Percentiles rank a stretch among this genome's conserved stretches.
phyloP scores from a whole-genome alignment of 2,329 filamentous ascomycete species.

The Talaromyces islandicus region DNA sequence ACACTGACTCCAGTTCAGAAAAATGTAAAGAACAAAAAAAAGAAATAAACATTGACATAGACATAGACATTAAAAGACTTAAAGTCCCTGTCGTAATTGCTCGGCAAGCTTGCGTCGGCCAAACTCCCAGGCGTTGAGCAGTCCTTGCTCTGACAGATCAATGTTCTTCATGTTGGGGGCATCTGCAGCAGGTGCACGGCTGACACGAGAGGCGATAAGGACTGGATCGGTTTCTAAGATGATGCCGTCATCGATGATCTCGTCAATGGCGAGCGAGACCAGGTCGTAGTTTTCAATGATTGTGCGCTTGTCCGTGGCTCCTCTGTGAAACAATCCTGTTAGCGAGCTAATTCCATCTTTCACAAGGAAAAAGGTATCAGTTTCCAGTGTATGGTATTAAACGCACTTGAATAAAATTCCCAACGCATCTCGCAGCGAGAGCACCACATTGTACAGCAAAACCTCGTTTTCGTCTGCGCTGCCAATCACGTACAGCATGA shows the following conservation, averaged over 20 bases:
- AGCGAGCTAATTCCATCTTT: slow-evolving; percentile 12
- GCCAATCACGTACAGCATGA: slow-evolving; percentile 93
- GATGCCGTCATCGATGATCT: slow-evolving; percentile 91
- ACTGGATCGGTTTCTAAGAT: slow-evolving; percentile 96
- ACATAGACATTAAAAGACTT: slow-evolving; percentile 11
- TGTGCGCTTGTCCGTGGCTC: slow-evolving; percentile 94
- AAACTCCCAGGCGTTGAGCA: slow-evolving; percentile 90
- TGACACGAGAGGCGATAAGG: slow-evolving; percentile 86
- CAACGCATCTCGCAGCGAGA: slow-evolving; percentile 83
- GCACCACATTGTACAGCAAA: slow-evolving; percentile 86
- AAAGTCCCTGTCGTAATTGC: slow-evolving; percentile 79
- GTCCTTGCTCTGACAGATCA: slow-evolving; percentile 89
- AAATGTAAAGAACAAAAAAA: slow-evolving; percentile 12
- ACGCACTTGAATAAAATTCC: slow-evolving; percentile 86
- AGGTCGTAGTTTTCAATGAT: slow-evolving; percentile 99
- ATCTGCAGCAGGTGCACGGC: slow-evolving; percentile 84
- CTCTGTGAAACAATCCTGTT: slow-evolving; percentile 46
- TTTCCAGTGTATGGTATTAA: neutral
- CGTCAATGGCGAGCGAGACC: slow-evolving; percentile 87
- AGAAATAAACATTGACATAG: slow-evolving; percentile 1
- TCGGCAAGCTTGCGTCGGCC: slow-evolving; percentile 88
- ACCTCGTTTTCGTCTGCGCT: slow-evolving; percentile 94
- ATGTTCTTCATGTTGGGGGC: slow-evolving; percentile 83
- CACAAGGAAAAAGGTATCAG: too few relatives aligned
- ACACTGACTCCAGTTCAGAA: slow-evolving; percentile 2